Evolutionary conservation across 371 early-diverging fungal species (phyloP).

Genomic region (Capillidium heterosporum): DNA sequence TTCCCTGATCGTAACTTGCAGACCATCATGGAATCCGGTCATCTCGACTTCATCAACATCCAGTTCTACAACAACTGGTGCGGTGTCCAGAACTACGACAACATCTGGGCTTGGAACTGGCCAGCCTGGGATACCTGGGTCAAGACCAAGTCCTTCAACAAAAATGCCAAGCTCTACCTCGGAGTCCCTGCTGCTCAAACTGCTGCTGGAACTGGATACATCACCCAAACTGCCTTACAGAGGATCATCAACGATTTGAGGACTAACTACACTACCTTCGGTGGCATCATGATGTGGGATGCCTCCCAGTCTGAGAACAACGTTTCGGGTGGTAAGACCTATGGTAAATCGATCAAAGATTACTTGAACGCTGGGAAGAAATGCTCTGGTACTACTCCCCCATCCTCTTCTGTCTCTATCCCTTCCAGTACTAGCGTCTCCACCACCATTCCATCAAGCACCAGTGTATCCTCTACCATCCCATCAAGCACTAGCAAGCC

Average conservation of each 20-base stretch:
- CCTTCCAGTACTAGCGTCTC: neutral
- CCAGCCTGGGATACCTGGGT: slow-evolving; percentile 37
- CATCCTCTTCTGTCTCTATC: neutral
- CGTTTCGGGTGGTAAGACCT: neutral
- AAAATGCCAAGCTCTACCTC: slow-evolving; percentile 32
- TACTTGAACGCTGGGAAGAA: neutral
- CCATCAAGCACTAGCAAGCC: neutral
- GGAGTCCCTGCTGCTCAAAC: slow-evolving; percentile 39
- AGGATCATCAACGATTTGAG: slow-evolving; percentile 16
- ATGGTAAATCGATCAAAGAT: neutral
- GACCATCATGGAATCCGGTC: slow-evolving; percentile 9
- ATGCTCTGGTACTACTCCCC: neutral
- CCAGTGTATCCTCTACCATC: neutral
- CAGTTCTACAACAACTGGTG: slow-evolving; percentile 62
- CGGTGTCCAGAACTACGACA: slow-evolving; percentile 15
- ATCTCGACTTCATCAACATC: slow-evolving; percentile 28
- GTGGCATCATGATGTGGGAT: slow-evolving; percentile 55
- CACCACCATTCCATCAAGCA: neutral
- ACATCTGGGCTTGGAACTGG: slow-evolving; percentile 26
- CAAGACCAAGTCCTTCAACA: slow-evolving; percentile 25
- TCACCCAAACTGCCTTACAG: slow-evolving; percentile 18
- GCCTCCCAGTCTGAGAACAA: slow-evolving; percentile 11
- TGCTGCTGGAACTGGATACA: slow-evolving; percentile 33
- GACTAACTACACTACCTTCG: slow-evolving; percentile 22
- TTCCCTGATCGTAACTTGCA: slow-evolving; percentile 24